Evolutionary conservation across 495 filamentous ascomycete genomes (phyloP).

Genomic region (Neurospora sp.): DNA sequence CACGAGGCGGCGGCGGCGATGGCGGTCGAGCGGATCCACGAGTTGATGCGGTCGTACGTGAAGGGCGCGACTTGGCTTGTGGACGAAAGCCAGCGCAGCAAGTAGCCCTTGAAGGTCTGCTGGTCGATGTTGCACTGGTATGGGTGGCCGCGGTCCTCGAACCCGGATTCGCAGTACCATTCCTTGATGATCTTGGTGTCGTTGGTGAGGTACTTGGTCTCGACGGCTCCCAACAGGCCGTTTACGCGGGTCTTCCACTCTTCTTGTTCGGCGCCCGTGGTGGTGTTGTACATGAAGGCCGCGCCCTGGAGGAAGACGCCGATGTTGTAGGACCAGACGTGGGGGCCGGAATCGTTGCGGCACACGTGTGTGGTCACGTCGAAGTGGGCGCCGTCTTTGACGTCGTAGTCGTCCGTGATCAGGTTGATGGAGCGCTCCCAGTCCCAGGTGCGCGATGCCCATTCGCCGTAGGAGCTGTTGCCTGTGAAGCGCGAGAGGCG

Average conservation of each 20-base stretch:
- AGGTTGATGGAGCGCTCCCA: slow-evolving; percentile 55
- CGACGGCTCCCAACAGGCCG: slow-evolving; percentile 44
- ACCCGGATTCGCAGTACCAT: slow-evolving; percentile 51
- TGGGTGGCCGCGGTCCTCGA: slow-evolving; percentile 27
- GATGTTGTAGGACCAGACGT: slow-evolving; percentile 71
- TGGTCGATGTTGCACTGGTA: slow-evolving; percentile 56
- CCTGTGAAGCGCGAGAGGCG: slow-evolving; percentile 65
- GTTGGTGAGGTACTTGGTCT: slow-evolving; percentile 46
- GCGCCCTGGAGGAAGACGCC: slow-evolving; percentile 64
- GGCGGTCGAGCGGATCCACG: slow-evolving; percentile 48
- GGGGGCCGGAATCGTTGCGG: slow-evolving; percentile 40
- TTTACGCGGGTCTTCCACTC: slow-evolving; percentile 48
- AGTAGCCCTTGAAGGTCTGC: slow-evolving; percentile 64
- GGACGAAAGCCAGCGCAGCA: slow-evolving; percentile 59
- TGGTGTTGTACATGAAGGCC: slow-evolving; percentile 69
- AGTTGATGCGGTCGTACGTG: slow-evolving; percentile 44
- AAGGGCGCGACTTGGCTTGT: slow-evolving; percentile 57
- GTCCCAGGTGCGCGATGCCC: slow-evolving; percentile 62
- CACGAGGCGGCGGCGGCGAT: slow-evolving; percentile 50
- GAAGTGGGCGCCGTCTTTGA: slow-evolving; percentile 59
- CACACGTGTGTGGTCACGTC: slow-evolving; percentile 37
- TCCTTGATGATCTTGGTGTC: slow-evolving; percentile 52
- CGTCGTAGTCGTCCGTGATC: slow-evolving; percentile 48
- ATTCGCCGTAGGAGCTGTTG: slow-evolving; percentile 64
- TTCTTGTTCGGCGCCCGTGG: slow-evolving; percentile 31